Conservation (phyloP, 78 protist species). For the Dictyostelium firmibasis region DNA sequence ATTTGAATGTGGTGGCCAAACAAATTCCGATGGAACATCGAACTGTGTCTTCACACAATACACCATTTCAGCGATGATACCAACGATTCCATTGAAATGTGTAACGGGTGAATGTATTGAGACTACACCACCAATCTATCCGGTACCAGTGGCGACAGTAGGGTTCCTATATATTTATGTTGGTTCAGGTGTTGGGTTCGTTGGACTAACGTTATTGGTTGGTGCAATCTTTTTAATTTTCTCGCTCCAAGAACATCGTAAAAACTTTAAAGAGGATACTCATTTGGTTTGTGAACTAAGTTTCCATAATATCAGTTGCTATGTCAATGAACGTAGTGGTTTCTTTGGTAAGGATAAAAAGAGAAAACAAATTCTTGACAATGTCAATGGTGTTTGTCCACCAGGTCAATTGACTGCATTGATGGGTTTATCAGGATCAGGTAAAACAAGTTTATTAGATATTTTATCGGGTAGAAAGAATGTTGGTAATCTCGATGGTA, state of each 20-base stretch:
- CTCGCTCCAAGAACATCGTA: conserved; percentile 9
- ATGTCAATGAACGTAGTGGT: conserved; percentile 12
- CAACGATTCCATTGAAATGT: conserved; percentile 44
- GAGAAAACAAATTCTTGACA: conserved; percentile 30
- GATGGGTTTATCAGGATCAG: conserved; percentile 80
- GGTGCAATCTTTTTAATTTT: neutral
- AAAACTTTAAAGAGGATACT: neutral
- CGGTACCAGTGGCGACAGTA: neutral
- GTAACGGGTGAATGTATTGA: conserved; percentile 45
- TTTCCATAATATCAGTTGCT: conserved; percentile 31
- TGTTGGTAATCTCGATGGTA: conserved; percentile 61
- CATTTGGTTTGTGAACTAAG: conserved; percentile 38
- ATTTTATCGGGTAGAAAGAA: conserved; percentile 83
- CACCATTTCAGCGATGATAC: neutral
- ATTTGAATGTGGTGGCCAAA: neutral
- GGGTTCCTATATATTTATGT: neutral
- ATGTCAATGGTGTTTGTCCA: conserved; percentile 58
- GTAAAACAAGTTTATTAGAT: conserved; percentile 80
- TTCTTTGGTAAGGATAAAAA: neutral
- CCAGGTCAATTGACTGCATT: conserved; percentile 77
- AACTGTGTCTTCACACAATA: conserved; percentile 26
- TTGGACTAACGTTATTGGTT: neutral
- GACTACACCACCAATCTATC: neutral
- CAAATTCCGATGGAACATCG: neutral
- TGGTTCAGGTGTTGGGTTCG: neutral